Evolutionary conservation across 345 rosid genomes (phyloP).

Genomic region (Eucalyptus dawsonii): DNA sequence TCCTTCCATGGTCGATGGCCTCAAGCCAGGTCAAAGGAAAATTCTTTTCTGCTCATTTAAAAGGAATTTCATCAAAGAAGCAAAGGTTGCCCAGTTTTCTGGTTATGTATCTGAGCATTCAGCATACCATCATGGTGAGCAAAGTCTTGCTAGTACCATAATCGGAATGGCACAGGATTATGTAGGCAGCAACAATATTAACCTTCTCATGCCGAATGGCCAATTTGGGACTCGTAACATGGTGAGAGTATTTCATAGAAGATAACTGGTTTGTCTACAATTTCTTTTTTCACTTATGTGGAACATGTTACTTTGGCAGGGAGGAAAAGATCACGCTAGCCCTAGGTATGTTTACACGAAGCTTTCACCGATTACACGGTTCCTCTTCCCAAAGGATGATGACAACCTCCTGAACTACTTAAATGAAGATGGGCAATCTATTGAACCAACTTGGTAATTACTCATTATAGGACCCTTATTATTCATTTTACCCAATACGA

Average conservation of each 20-base stretch:
- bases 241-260: slow-evolving; percentile 19
- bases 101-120: slow-evolving; percentile 93
- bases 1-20: slow-evolving; percentile 95
- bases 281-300: background rate
- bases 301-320: slow-evolving; percentile 20
- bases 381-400: slow-evolving; percentile 78
- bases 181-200: slow-evolving; percentile 92
- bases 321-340: slow-evolving; percentile 98
- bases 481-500: background rate
- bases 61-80: slow-evolving; percentile 64
- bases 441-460: slow-evolving; percentile 85
- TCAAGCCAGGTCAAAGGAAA: slow-evolving; percentile 96
- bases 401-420: slow-evolving; percentile 74
- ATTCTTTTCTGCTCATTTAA: slow-evolving; percentile 82
- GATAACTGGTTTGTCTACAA: background rate
- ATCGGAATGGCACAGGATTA: slow-evolving; percentile 95
- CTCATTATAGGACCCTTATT: background rate
- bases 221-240: slow-evolving; percentile 77
- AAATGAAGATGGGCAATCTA: slow-evolving; percentile 77
- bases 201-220: slow-evolving; percentile 69
- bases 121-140: slow-evolving; percentile 97
- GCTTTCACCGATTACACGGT: slow-evolving; percentile 62
- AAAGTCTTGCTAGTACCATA: slow-evolving; percentile 72
- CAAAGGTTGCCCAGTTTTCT: slow-evolving; percentile 71
- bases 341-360: slow-evolving; percentile 69